A percentile compares a stretch with the other conserved stretches of the same genome.
phyloP scores from a whole-genome alignment of 176 grass and related monocot species.

The Oryza brachyantha region DNA sequence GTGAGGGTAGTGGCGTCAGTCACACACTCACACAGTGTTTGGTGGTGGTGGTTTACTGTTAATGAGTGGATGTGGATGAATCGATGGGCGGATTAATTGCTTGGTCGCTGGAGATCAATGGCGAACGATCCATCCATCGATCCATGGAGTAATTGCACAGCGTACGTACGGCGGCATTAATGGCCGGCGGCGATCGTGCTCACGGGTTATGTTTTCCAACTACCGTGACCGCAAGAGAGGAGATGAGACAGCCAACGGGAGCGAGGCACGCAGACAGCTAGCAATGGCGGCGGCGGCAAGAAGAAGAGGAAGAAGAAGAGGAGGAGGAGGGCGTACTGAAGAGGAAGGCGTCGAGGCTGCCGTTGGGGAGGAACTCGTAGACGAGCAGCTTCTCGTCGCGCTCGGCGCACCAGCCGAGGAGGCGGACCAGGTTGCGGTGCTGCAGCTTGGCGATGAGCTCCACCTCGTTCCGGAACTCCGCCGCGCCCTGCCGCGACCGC shows the following conservation, averaged over 20 bases:
- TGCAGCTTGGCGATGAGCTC: constrained; percentile 93
- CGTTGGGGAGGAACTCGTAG: constrained; percentile 87
- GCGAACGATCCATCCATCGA: too few relatives aligned
- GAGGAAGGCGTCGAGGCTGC: constrained; percentile 80
- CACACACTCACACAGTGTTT: background rate
- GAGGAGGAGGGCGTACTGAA: constrained; percentile 42
- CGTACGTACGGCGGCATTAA: background rate
- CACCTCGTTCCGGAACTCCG: constrained; percentile 86
- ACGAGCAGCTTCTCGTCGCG: constrained; percentile 85
- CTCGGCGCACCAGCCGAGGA: constrained; percentile 79
- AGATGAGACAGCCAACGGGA: background rate
- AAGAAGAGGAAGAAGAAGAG: too few relatives aligned
- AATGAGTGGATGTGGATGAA: background rate
- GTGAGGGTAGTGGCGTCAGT: too few relatives aligned
- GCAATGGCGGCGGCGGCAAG: background rate
- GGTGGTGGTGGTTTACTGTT: background rate
- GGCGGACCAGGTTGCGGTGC: constrained; percentile 86
- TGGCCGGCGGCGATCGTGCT: too few relatives aligned
- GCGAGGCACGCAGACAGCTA: too few relatives aligned
- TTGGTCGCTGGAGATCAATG: background rate
- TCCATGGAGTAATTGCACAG: background rate
- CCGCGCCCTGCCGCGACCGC: constrained; percentile 62
- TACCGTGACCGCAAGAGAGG: background rate
- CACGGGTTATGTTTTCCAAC: constrained; percentile 17
- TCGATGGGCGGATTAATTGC: background rate